phyloP scores from a whole-genome alignment of 1,139 yeast genomes.

The Debaryomyces robertsiae region DNA sequence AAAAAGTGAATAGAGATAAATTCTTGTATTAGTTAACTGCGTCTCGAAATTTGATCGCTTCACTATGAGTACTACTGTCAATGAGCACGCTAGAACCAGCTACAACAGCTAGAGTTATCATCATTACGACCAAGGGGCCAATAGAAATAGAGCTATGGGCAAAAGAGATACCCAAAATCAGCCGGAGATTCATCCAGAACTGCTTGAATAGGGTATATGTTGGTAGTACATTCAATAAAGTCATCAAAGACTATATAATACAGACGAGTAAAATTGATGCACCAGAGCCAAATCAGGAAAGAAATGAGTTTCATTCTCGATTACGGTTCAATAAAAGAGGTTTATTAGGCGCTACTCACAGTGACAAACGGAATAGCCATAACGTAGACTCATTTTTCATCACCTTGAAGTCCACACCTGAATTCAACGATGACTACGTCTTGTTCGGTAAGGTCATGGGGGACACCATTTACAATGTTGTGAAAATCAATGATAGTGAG shows the following conservation, averaged over 20 bases:
- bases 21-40: not conserved
- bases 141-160: constrained; percentile 71
- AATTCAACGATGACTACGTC: constrained; percentile 49
- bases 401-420: constrained; percentile 50
- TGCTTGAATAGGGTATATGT: constrained; percentile 48
- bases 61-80: not conserved
- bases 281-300: constrained; percentile 19
- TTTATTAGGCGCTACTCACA: constrained; percentile 52
- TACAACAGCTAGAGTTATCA: constrained; percentile 60
- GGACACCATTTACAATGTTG: constrained; percentile 56
- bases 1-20: too few species aligned
- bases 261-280: constrained; percentile 24
- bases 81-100: constrained; percentile 71
- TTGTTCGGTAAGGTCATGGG: constrained; percentile 67
- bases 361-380: constrained; percentile 31
- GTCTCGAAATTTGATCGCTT: not conserved
- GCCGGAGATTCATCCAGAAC: constrained; percentile 50
- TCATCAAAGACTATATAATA: constrained; percentile 36
- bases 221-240: constrained; percentile 44
- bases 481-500: constrained; percentile 55
- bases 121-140: constrained; percentile 62
- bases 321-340: constrained; percentile 59
- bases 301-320: constrained; percentile 58
- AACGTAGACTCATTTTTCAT: constrained; percentile 54
- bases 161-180: constrained; percentile 60